These are phyloP conservation scores for Candida pseudoviswanathii DNA, from an alignment of 1,139 yeast genomes.

Conservation along the genomic window DNA sequence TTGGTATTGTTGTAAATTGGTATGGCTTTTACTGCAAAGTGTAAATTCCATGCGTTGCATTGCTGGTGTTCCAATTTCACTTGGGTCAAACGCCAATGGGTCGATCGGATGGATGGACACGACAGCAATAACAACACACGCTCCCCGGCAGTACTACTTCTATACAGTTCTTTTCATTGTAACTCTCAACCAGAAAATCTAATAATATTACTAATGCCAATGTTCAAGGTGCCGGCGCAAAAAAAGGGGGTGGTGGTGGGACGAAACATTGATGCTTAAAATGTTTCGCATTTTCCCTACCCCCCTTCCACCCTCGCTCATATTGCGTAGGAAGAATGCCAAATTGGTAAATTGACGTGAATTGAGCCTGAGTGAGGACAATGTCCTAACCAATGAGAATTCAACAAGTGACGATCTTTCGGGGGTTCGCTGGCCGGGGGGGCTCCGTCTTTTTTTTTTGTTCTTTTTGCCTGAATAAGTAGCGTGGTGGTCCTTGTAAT, in stretches of 20 bases:
- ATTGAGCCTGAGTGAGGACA: too few species aligned
- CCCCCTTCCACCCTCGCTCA: neutral
- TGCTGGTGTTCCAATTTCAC: too few species aligned
- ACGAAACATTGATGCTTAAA: neutral
- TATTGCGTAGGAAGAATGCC: neutral
- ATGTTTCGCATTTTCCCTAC: too few species aligned
- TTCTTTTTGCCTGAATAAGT: neutral
- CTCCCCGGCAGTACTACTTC: neutral
- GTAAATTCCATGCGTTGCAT: neutral
- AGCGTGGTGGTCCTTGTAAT: neutral
- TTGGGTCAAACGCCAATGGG: too few species aligned
- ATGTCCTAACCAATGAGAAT: too few species aligned
- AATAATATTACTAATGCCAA: conserved; percentile 1
- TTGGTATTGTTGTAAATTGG: neutral
- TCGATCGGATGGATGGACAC: too few species aligned
- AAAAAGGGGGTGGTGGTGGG: neutral
- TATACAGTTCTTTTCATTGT: neutral
- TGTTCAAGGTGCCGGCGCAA: neutral
- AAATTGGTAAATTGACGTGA: too few species aligned
- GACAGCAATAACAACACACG: too few species aligned
- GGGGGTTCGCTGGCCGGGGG: too few species aligned
- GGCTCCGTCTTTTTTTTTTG: too few species aligned
- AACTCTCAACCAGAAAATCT: neutral
- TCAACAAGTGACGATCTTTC: too few species aligned
- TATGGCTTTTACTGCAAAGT: too few species aligned